Percentiles rank a stretch among this genome's conserved stretches.
phyloP scores from a whole-genome alignment of 176 grass and related monocot genomes.

The Oryza punctata region DNA sequence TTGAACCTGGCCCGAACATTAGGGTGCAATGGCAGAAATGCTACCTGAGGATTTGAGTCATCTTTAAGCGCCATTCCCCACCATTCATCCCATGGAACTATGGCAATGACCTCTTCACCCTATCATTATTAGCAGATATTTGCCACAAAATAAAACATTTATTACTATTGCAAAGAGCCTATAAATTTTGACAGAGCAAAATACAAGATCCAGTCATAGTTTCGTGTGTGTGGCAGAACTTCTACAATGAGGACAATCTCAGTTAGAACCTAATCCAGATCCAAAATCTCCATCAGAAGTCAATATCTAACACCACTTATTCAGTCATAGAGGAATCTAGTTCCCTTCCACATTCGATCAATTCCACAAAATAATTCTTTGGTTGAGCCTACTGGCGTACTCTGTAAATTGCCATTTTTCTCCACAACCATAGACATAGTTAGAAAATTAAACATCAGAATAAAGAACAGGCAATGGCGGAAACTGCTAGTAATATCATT shows the following conservation, averaged over 20 bases:
- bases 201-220: background rate
- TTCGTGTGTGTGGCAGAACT: background rate
- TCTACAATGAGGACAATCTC: background rate
- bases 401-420: background rate
- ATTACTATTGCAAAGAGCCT: background rate
- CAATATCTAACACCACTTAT: background rate
- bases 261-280: background rate
- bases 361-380: background rate
- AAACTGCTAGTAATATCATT: background rate
- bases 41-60: constrained; percentile 89
- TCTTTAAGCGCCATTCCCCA: constrained; percentile 91
- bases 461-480: no score
- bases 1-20: constrained; percentile 76
- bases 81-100: constrained; percentile 98
- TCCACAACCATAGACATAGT: background rate
- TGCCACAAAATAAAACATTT: background rate
- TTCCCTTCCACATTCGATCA: background rate
- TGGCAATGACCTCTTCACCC: constrained; percentile 91
- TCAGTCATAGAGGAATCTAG: background rate
- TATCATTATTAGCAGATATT: constrained; percentile 33
- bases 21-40: constrained; percentile 80
- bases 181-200: background rate
- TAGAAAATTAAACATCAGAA: constrained; percentile 5
- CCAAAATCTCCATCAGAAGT: background rate
- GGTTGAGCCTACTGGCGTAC: no score